These are phyloP conservation scores for Lobosporangium transversale DNA, from an alignment of 192 early-diverging fungal genomes.

Conservation along the genomic window DNA sequence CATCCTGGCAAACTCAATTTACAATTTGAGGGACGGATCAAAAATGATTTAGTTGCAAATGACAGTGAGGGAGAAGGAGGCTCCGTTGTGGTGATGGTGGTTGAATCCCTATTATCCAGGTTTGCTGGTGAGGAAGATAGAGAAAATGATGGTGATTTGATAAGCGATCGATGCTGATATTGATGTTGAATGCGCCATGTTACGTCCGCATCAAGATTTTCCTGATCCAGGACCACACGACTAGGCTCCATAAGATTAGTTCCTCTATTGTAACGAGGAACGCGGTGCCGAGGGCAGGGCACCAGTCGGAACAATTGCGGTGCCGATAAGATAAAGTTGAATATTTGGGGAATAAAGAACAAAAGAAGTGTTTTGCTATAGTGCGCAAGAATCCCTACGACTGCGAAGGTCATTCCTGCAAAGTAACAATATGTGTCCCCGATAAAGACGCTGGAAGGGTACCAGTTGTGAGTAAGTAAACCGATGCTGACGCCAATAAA, in stretches of 20 bases:
- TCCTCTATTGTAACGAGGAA: slow-evolving; percentile 73
- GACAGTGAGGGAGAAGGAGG: not conserved
- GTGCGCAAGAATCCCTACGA: slow-evolving; percentile 93
- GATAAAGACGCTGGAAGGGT: slow-evolving; percentile 91
- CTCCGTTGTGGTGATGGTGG: not conserved
- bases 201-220: slow-evolving; percentile 13
- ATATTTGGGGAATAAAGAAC: slow-evolving; percentile 95
- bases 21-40: not conserved
- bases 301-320: slow-evolving; percentile 96
- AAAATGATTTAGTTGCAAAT: not conserved
- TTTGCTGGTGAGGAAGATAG: not conserved
- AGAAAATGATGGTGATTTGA: slow-evolving; percentile 15
- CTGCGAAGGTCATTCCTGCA: slow-evolving; percentile 99
- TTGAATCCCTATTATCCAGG: not conserved
- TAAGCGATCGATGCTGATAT: slow-evolving; percentile 12
- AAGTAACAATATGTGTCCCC: slow-evolving; percentile 98
- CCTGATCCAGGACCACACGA: slow-evolving; percentile 31
- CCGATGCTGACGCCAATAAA: slow-evolving; percentile 89
- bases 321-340: slow-evolving; percentile 96
- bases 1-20: slow-evolving; percentile 46
- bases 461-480: slow-evolving; percentile 91
- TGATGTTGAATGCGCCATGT: not conserved
- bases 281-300: slow-evolving; percentile 94
- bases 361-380: slow-evolving; percentile 94
- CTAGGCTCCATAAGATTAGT: slow-evolving; percentile 42